Evolutionary conservation across 1,284 basidiomycete species (phyloP).

Genomic region (Heterobasidion annosum): DNA sequence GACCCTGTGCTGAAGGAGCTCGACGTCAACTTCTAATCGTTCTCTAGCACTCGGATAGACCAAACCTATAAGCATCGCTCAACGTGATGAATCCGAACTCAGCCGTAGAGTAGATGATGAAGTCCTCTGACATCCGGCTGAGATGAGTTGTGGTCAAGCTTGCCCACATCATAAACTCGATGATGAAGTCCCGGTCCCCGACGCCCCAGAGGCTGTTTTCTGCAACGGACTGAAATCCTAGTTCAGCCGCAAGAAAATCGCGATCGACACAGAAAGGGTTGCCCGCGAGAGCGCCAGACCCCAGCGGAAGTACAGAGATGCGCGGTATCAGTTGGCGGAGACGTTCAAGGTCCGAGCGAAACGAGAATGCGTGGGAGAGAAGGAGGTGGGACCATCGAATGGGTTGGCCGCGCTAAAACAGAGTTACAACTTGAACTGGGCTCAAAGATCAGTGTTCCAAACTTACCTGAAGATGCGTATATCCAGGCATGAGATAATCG

Average conservation of each 20-base stretch:
- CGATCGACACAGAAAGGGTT: constrained; percentile 93
- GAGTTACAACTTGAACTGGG: neutral
- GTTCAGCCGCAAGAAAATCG: constrained; percentile 79
- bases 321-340: constrained; percentile 81
- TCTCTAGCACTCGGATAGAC: neutral
- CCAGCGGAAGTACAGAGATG: constrained; percentile 89
- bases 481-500: constrained; percentile 88
- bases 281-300: constrained; percentile 91
- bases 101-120: constrained; percentile 94
- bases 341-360: constrained; percentile 82
- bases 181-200: constrained; percentile 94
- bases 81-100: constrained; percentile 94
- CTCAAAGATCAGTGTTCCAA: neutral
- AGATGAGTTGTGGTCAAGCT: constrained; percentile 90
- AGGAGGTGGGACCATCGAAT: constrained; percentile 98
- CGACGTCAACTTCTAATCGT: neutral
- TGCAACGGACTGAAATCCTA: constrained; percentile 77
- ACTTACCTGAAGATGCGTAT: constrained; percentile 90
- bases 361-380: constrained; percentile 91
- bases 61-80: constrained; percentile 91
- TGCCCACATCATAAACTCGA: constrained; percentile 96
- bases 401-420: constrained; percentile 83
- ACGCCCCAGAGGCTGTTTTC: constrained; percentile 96
- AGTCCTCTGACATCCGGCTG: constrained; percentile 91
- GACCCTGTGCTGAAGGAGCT: constrained; percentile 74